A percentile compares a stretch with the other conserved stretches of the same genome.
These are phyloP conservation scores for Termitomyces sp. DNA, from an alignment of 768 basidiomycete genomes.

Conservation along the genomic window DNA sequence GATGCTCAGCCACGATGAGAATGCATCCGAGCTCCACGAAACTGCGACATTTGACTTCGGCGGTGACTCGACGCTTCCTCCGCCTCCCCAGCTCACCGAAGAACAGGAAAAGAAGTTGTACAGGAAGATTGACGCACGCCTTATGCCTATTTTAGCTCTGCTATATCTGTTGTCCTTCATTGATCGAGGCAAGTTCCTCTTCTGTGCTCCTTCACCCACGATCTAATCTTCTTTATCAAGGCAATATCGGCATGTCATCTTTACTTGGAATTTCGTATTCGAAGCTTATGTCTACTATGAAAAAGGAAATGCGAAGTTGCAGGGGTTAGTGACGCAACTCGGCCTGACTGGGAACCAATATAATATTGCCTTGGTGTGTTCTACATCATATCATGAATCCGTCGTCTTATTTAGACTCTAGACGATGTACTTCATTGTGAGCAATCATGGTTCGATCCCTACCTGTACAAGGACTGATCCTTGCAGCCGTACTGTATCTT, in stretches of 20 bases:
- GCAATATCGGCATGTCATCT: constrained; percentile 48
- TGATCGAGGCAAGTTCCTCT: constrained; percentile 46
- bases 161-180: constrained; percentile 65
- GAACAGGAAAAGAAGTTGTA: constrained; percentile 53
- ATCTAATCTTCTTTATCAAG: constrained; percentile 22
- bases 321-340: constrained; percentile 57
- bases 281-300: background rate
- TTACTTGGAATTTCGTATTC: background rate
- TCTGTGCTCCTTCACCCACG: background rate
- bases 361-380: constrained; percentile 59
- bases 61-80: constrained; percentile 41
- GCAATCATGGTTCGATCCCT: constrained; percentile 14
- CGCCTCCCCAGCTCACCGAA: constrained; percentile 40
- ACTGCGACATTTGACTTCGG: constrained; percentile 35
- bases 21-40: constrained; percentile 7
- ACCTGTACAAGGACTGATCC: background rate
- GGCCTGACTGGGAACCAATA: constrained; percentile 56
- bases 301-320: constrained; percentile 62
- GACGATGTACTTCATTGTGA: constrained; percentile 72
- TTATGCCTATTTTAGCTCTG: constrained; percentile 55
- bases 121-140: constrained; percentile 53
- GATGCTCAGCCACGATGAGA: constrained; percentile 14
- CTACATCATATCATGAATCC: background rate
- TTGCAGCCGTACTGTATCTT: constrained; percentile 55
- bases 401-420: constrained; percentile 40